Percentiles rank a stretch among this genome's conserved stretches.
Conservation (phyloP, 2,329 filamentous ascomycete species). For the Xylariaceae sp. region DNA sequence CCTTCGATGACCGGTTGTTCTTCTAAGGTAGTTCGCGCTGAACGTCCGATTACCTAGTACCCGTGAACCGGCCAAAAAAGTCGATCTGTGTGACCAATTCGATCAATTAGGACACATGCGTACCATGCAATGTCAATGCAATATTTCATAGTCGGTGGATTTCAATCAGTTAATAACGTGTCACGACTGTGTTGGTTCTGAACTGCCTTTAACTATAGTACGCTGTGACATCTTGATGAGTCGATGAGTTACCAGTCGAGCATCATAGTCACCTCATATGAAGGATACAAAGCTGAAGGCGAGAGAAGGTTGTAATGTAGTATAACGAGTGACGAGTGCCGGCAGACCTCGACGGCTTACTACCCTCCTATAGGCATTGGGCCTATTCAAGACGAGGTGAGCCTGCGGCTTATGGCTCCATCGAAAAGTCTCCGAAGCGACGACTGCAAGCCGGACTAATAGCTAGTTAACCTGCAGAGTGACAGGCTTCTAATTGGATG, state of each 20-base stretch:
- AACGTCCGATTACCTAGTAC: neutral
- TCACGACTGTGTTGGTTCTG: neutral
- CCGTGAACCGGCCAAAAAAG: neutral
- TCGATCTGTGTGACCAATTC: neutral
- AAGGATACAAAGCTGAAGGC: neutral
- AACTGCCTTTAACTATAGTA: neutral
- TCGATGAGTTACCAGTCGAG: neutral
- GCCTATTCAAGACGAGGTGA: neutral
- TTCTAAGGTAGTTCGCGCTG: neutral
- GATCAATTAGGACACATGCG: neutral
- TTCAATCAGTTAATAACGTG: neutral
- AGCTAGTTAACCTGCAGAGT: neutral
- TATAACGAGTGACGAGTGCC: neutral
- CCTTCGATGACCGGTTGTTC: too few relatives aligned
- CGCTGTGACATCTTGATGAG: neutral
- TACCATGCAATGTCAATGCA: neutral
- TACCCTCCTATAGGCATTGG: neutral
- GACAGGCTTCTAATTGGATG: neutral
- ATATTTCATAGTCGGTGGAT: neutral
- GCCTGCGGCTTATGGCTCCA: neutral
- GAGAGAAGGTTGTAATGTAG: neutral
- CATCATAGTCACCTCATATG: neutral
- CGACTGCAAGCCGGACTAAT: neutral
- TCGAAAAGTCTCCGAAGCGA: neutral
- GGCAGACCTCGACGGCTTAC: neutral